Evolutionary conservation across 2,329 filamentous ascomycete species (phyloP).

Genomic region (Botrytis pseudocinerea): DNA sequence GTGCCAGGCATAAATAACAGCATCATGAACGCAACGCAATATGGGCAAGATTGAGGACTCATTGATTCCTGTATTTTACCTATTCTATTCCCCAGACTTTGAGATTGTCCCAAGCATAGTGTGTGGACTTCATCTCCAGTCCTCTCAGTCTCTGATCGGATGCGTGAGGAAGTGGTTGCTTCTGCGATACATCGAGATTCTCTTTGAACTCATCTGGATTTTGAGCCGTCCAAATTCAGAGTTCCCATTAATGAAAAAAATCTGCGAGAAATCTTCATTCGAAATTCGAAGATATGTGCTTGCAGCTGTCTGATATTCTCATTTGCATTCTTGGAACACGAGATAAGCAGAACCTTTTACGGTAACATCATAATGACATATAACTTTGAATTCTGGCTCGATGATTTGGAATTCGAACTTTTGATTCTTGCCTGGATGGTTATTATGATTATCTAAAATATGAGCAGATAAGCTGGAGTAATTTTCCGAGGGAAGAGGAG

Average conservation of each 20-base stretch:
- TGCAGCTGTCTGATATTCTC: neutral
- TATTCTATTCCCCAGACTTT: no score
- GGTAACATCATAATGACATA: neutral
- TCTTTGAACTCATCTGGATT: neutral
- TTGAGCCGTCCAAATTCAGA: rapidly evolving
- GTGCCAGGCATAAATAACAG: neutral
- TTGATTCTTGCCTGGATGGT: neutral
- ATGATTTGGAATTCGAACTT: neutral
- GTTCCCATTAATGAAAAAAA: rapidly evolving
- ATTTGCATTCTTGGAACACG: neutral
- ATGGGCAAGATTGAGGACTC: neutral
- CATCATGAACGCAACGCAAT: neutral
- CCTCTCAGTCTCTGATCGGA: neutral
- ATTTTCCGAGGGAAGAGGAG: rapidly evolving
- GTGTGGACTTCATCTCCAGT: no score
- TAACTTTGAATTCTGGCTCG: no score
- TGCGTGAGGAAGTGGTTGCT: neutral
- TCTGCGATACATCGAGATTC: neutral
- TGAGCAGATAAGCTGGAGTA: neutral
- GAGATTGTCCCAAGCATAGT: no score
- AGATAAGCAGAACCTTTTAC: neutral
- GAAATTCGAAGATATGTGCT: neutral
- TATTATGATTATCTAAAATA: neutral
- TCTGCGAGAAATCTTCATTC: rapidly evolving
- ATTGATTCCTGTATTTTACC: no score